Conservation (phyloP, 768 basidiomycete genomes). For the Mycena albidolilacea region DNA sequence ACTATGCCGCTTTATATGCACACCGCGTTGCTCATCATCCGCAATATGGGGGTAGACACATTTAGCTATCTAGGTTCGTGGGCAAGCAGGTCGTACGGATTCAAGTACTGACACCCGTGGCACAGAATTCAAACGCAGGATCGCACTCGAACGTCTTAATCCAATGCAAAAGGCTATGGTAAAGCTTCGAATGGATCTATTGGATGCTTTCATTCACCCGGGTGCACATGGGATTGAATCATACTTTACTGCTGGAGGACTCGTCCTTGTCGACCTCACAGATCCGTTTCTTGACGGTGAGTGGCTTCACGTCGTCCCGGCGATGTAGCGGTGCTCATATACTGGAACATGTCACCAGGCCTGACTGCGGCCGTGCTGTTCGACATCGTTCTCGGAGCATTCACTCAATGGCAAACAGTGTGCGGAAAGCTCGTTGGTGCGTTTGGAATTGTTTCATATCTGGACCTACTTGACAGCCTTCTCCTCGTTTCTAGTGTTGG, state of each 20-base stretch:
- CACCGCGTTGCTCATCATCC: no score
- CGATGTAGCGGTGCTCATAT: slow-evolving; percentile 6
- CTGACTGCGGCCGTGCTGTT: slow-evolving; percentile 50
- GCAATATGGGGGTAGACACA: no score
- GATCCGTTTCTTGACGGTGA: slow-evolving; percentile 67
- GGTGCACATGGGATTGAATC: slow-evolving; percentile 25
- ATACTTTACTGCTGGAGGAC: slow-evolving; percentile 58
- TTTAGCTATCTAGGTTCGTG: not conserved
- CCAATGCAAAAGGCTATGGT: slow-evolving; percentile 55
- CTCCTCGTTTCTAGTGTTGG: slow-evolving; percentile 51
- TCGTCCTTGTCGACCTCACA: slow-evolving; percentile 68
- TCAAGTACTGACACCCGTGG: not conserved
- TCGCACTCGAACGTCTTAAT: slow-evolving; percentile 58
- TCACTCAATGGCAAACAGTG: slow-evolving; percentile 33
- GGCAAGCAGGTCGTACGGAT: not conserved
- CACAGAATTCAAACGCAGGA: slow-evolving; percentile 52
- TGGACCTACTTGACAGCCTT: slow-evolving; percentile 9
- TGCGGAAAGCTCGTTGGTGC: slow-evolving; percentile 37
- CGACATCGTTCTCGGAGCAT: slow-evolving; percentile 57
- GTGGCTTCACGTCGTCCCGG: slow-evolving; percentile 19
- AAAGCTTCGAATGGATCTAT: slow-evolving; percentile 61
- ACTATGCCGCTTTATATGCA: not conserved
- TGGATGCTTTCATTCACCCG: slow-evolving; percentile 58
- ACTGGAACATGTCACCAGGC: slow-evolving; percentile 11
- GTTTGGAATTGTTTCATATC: slow-evolving; percentile 9